Evolutionary conservation across 2,329 filamentous ascomycete genomes (phyloP), one percentile per base, ranked within the genome.

Genomic region (Coccinonectria pachysandricola): DNA sequence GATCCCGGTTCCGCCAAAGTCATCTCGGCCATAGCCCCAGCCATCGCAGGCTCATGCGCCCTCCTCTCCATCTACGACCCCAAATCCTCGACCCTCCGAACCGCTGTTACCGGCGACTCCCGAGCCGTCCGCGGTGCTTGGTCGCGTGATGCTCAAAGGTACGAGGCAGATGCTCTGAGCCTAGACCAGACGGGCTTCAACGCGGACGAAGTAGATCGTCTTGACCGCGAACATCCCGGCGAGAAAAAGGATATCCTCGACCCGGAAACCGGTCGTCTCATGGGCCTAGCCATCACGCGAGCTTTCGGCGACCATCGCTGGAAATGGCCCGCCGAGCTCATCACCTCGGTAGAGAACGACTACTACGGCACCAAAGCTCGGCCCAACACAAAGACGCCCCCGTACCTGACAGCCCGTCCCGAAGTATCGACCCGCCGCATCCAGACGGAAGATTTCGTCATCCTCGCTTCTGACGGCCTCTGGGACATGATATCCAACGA

Each of bases 221-320:
- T 83, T 9, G 46, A 58, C 7, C 50, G 49, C 1, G 67, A 70
- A 25, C 79, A 83, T 45, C 79, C 77, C 0, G 68, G 67, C 20
- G 76, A 82, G 50, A 56, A 64, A 11, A 54, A 64, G 7, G 61
- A 75, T 8, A 59, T 81, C 15, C 35, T 57, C 8, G 46, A 48
- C 21, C 27, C 45, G 3, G 59, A 64, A 31, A 55, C 61, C 10
- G 77, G 76, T 1, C 65, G 78, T 1, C 50, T 81, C 0, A 59
- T 79, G 32, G 77, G 79, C 1, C 62, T 73, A 20, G 57, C 59
- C 19, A 63, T 79, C 1, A 73, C 75, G 1, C 63, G 78, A 5
- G 76, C 73, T 0, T 82, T 84, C 44, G 79, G 79, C 10, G 77
- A 83, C 45, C 62, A 67, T 26, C 62, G 68, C 31, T 80, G 73